Evolutionary conservation across 2,329 filamentous ascomycete genomes (phyloP), one percentile per base, ranked within the genome.

Genomic region (Calonectria naviculata): DNA sequence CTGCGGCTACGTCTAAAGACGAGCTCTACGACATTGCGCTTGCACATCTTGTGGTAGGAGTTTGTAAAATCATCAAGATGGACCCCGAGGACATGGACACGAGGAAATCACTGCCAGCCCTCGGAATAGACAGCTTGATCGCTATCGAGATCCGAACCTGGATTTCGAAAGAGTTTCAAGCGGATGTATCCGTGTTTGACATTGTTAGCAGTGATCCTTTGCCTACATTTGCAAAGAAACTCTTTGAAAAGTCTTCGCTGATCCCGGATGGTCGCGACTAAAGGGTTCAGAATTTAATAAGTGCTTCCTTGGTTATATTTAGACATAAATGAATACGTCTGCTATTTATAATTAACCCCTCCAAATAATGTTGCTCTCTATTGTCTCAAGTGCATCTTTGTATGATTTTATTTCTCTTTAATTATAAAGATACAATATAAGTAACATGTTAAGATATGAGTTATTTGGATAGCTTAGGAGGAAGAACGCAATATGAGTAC

Each of bases 101-200:
- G 4, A 52, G 15, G 15, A 52, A 52, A 52, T 52, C 46, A 7
- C 15, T 63, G 21, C 31, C 58, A 12, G 31, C 58, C 21, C 52
- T 63, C 17, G 66, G 58, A 5, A 29, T 68, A 8, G 66, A 68
- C 47, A 52, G 42, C 13, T 42, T 68, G 29, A 46, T 68, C 2
- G 66, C 29, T 10, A 68, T 64, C 21, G 66, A 68, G 58, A 31
- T 68, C 29, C 42, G 66, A 10, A 63, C 60, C 10, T 68, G 58
- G 66, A 24, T 44, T 24, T 29, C 31, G 19, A 61, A 60, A 36
- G 38, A 47, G 29, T 44, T 68, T n/a, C 42, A 60, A 29, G 56
- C 56, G n/a, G 65, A 68, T 41, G 29, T 68, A 12, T 52, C 38
- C 28, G 46, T 68, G 34, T 56, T 68, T 17, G 54, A 68, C 10